A percentile compares a stretch with the other conserved stretches of the same genome.
Evolutionary conservation across 768 basidiomycete genomes (phyloP).

Genomic region (Russula olivacea): DNA sequence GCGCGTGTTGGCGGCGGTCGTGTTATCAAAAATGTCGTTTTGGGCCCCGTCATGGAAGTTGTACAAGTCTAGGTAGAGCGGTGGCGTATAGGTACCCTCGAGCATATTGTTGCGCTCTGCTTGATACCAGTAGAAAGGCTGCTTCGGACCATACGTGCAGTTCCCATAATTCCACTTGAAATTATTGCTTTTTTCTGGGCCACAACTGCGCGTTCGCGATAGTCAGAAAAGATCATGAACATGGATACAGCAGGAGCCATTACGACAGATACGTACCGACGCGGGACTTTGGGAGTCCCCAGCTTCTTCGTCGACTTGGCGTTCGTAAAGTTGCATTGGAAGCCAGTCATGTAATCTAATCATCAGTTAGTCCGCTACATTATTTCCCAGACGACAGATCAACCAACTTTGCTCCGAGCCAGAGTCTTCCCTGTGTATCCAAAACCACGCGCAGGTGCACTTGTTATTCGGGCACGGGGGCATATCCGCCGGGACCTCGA

Average conservation of each 20-base stretch:
- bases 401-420: slow-evolving; percentile 36
- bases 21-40: slow-evolving; percentile 35
- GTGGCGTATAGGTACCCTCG: slow-evolving; percentile 31
- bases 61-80: slow-evolving; percentile 37
- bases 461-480: slow-evolving; percentile 39
- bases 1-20: neutral
- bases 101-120: slow-evolving; percentile 36
- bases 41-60: slow-evolving; percentile 43
- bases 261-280: slow-evolving; percentile 26
- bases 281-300: slow-evolving; percentile 32
- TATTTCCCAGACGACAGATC: neutral
- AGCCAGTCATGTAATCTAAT: slow-evolving; percentile 37
- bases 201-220: slow-evolving; percentile 28
- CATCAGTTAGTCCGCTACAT: neutral
- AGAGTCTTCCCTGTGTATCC: slow-evolving; percentile 36
- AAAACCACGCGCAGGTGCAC: slow-evolving; percentile 43
- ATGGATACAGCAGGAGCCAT: too few relatives aligned
- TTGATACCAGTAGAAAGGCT: slow-evolving; percentile 40
- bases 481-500: slow-evolving; percentile 39
- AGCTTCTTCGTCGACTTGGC: slow-evolving; percentile 31
- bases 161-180: slow-evolving; percentile 30
- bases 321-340: slow-evolving; percentile 37
- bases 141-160: slow-evolving; percentile 38
- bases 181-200: slow-evolving; percentile 30
- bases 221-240: neutral